Evolutionary conservation across 371 early-diverging fungal genomes (phyloP).

Genomic region (Umbelopsis sp.): DNA sequence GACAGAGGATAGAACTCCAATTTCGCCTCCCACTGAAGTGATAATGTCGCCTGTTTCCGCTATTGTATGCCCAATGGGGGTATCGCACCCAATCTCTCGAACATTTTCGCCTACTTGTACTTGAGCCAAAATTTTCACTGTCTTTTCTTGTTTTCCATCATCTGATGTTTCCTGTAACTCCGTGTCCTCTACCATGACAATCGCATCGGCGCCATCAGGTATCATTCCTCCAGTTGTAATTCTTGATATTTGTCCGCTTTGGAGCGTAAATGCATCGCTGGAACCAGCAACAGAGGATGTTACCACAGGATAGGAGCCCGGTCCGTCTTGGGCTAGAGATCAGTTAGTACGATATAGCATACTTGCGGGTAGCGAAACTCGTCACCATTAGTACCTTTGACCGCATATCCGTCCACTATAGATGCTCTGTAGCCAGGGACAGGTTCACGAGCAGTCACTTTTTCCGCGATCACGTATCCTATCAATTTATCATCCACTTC

Average conservation of each 20-base stretch:
- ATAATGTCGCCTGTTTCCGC: constrained; percentile 62
- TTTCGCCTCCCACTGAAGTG: constrained; percentile 76
- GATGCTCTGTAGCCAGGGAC: constrained; percentile 90
- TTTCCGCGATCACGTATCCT: constrained; percentile 77
- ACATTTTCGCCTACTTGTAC: constrained; percentile 66
- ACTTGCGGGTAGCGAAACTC: not conserved
- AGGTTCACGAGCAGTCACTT: constrained; percentile 70
- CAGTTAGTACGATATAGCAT: not conserved
- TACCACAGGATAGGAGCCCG: constrained; percentile 76
- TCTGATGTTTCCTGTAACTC: constrained; percentile 56
- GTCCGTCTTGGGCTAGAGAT: constrained; percentile 70
- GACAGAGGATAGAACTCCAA: constrained; percentile 80
- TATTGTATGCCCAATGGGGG: constrained; percentile 62
- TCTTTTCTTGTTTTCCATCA: constrained; percentile 64
- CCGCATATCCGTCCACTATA: constrained; percentile 93
- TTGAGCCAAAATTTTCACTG: constrained; percentile 56
- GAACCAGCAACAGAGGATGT: constrained; percentile 63
- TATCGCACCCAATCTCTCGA: constrained; percentile 81
- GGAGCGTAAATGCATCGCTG: constrained; percentile 28
- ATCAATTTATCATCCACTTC: constrained; percentile 53
- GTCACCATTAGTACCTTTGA: constrained; percentile 56
- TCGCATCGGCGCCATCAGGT: constrained; percentile 81
- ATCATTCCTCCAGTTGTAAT: constrained; percentile 90
- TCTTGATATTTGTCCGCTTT: constrained; percentile 68
- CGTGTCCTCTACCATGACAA: constrained; percentile 95